Base-by-base conservation (phyloP, 805 yeast genomes). In the Starmerella sp. region DNA sequence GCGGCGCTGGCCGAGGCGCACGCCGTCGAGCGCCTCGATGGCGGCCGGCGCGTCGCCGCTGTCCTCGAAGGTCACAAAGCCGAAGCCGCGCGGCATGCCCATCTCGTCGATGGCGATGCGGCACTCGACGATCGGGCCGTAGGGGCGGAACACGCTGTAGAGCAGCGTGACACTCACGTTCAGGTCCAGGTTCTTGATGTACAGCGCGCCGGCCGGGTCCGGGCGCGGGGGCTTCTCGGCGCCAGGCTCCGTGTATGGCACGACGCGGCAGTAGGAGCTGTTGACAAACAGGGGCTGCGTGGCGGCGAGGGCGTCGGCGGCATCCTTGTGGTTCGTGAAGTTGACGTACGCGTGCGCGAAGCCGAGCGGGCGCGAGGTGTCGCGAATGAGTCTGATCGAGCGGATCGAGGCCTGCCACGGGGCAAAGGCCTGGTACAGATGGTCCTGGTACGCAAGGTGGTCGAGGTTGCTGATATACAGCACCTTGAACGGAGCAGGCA, bases 101-200 rank as follows among this genome's bases (percentile, higher is more conserved):
- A 48, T 54, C 17, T 54, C 60, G 38, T 58, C 58, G 28, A 55
- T 50, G 39, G 65, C 66, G 35, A 63, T 52, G 32, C 63, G 60
- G 52, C 65, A 60, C 37, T 56, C 59, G 17, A 55, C 34, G 15
- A 64, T 58, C 0, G 34, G 9, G 34, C 67, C 67, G 49, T 55
- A 61, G 38, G 39, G 39, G 42, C 44, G 34, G 54, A 64, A 62
- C 9, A 32, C 42, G 14, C 54, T 50, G 48, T 58, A 62, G 43
- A 64, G 55, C 53, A 66, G 57, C 49, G 62, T 56, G 14, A 63
- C 67, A 53, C 84, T 68, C 70, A 80, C 80, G 60, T 81, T 88
- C 45, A 76, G 62, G 63, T 78, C 81, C 65, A 90, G 76, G 80
- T 90, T 86, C 77, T 89, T 90, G 66, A 85, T 85, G 73, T 84